Evolutionary conservation across 2,329 filamentous ascomycete species (phyloP), one percentile per base, ranked within the genome.

Genomic region (Teratosphaeria destructans): DNA sequence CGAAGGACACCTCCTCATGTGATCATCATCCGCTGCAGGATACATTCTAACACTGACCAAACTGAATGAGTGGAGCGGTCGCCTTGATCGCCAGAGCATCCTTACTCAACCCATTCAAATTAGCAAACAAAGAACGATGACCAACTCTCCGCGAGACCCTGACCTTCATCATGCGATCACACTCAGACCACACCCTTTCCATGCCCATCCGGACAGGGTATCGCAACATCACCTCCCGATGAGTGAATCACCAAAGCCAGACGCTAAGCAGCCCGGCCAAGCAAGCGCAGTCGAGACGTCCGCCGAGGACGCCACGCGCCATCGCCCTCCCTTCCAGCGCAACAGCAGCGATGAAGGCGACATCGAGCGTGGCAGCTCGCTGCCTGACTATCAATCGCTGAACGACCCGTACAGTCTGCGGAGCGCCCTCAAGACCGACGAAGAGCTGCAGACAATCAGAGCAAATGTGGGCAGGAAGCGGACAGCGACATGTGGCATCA

Each of bases 341-440:
- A 64, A 68, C 60, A 68, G 68, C 58, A 66, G 62, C 58, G 64
- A 64, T 52, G 67, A 68, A 29, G 67, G 61, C 58, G 76, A 79
- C 57, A 67, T 79, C 61, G 78, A 81, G 65, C 70, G 75, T 27
- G 76, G 79, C 52, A 77, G 78, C 47, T 66, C 63, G 16, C 74
- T 82, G 7, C 85, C 86, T 0, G 79, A 78, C 8, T 83, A 86
- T 68, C 83, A 79, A 23, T 73, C 75, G 29, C 84, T 86, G 64
- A 87, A 84, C 68, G 93, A 97, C 67, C 93, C 93, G 0, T 94
- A 90, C 74, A 84, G 86, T 58, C 85, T 97, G 3, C 85, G 88
- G 0, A 82, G 83, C 2, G 85, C 84, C 58, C 83, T 94, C 72
- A 97, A 96, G 77, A 79, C 85, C 34, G 82, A 81, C 19, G 89